These are phyloP conservation scores for Suillus placidus DNA, from an alignment of 768 basidiomycete genomes.

Conservation along the genomic window DNA sequence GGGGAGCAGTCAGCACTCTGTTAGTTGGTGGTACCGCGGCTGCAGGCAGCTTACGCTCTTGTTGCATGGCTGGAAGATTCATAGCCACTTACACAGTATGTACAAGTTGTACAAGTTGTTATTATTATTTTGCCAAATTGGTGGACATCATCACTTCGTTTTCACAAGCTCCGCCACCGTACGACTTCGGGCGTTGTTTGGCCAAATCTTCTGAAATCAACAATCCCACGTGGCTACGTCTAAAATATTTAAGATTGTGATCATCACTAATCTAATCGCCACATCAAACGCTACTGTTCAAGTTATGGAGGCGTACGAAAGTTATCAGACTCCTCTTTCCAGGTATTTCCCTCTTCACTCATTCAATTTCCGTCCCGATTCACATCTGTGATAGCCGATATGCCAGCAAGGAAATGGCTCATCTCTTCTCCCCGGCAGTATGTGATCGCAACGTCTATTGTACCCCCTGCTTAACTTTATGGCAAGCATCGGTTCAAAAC, in stretches of 20 bases:
- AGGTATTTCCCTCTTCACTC: conserved; percentile 48
- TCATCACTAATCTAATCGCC: neutral
- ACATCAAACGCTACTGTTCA: neutral
- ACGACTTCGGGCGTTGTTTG: neutral
- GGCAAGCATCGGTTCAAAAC: conserved; percentile 89
- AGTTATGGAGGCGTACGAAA: conserved; percentile 65
- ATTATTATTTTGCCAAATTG: neutral
- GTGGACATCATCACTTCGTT: no score
- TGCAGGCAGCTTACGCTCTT: conserved; percentile 68
- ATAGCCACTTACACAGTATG: neutral
- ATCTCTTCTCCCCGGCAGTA: conserved; percentile 93
- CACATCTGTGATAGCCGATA: conserved; percentile 68
- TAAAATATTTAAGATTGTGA: conserved; percentile 7
- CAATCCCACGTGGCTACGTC: neutral
- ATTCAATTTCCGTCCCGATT: neutral
- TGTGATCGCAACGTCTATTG: conserved; percentile 28
- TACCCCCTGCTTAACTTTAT: neutral
- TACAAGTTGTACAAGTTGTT: neutral
- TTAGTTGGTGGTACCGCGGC: conserved; percentile 89
- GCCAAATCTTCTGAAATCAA: neutral
- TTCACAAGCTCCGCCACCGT: neutral
- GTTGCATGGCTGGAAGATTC: conserved; percentile 51
- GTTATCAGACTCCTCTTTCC: conserved; percentile 80
- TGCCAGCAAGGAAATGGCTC: conserved; percentile 98
- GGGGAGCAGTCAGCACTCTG: conserved; percentile 83